Conservation (phyloP, 2,329 filamentous ascomycete species). For the Calycina herbarum region DNA sequence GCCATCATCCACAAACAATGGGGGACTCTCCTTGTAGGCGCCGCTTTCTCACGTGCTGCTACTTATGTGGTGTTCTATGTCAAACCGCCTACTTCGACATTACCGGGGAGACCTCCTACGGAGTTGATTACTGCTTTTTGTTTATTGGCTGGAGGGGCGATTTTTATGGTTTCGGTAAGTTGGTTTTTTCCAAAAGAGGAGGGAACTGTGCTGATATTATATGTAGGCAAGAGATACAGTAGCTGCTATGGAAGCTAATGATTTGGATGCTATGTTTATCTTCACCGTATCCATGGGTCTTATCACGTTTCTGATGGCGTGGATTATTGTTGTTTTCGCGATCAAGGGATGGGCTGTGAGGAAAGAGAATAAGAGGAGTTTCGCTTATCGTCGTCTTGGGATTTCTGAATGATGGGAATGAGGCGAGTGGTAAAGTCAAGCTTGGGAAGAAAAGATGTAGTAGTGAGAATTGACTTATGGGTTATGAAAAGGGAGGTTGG, state of each 20-base stretch:
- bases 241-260: conserved; percentile 70
- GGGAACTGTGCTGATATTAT: conserved; percentile 15
- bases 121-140: conserved; percentile 88
- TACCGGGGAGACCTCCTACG: conserved; percentile 83
- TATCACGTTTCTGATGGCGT: conserved; percentile 81
- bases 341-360: conserved; percentile 82
- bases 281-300: conserved; percentile 87
- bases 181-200: not conserved
- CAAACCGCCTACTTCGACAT: conserved; percentile 74
- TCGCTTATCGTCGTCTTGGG: too few species aligned
- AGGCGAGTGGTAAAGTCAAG: not conserved
- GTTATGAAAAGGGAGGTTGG: not conserved
- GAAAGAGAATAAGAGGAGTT: conserved; percentile 36
- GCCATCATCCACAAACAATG: conserved; percentile 94
- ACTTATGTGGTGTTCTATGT: conserved; percentile 82
- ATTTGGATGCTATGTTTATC: conserved; percentile 87
- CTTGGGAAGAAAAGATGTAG: not conserved
- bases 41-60: conserved; percentile 72
- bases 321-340: conserved; percentile 73
- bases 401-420: not conserved
- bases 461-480: not conserved
- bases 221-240: conserved; percentile 74
- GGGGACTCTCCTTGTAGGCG: conserved; percentile 81
- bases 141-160: conserved; percentile 79
- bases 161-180: conserved; percentile 88